phyloP scores from a whole-genome alignment of 83 land plant species.

The Picea engelmannii region DNA sequence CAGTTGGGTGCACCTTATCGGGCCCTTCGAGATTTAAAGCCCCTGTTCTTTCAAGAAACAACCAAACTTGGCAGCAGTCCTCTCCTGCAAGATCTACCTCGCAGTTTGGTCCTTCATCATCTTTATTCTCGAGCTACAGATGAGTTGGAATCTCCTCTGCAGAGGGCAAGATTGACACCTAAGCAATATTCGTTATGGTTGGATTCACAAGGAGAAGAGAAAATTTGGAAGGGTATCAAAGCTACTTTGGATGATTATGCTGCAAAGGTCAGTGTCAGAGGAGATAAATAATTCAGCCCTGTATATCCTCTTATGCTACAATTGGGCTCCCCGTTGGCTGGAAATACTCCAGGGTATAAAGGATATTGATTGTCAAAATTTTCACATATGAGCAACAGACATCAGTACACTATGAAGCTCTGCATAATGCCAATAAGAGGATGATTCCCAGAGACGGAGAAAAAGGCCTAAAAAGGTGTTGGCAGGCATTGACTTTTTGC shows the following conservation, averaged over 20 bases:
- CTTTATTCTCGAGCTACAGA: constrained; percentile 89
- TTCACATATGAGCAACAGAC: too few species aligned
- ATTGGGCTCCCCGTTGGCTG: constrained; percentile 61
- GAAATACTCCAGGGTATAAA: constrained; percentile 18
- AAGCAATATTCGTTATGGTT: constrained; percentile 91
- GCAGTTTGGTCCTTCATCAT: constrained; percentile 86
- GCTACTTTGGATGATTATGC: constrained; percentile 96
- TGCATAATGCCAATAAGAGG: too few species aligned
- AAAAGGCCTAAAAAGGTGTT: too few species aligned
- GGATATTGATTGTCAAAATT: constrained; percentile 11
- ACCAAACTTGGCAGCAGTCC: constrained; percentile 78
- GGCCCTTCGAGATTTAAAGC: constrained; percentile 87
- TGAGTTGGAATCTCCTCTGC: constrained; percentile 89
- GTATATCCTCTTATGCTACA: constrained; percentile 88
- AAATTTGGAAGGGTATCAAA: constrained; percentile 95
- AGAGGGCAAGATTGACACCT: constrained; percentile 73
- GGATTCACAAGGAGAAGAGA: constrained; percentile 93
- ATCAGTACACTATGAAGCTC: too few species aligned
- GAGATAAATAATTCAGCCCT: constrained; percentile 91
- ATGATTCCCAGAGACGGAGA: too few species aligned
- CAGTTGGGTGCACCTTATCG: constrained; percentile 96
- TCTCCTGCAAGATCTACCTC: constrained; percentile 83
- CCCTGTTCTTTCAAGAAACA: constrained; percentile 89
- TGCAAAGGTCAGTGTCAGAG: constrained; percentile 68
- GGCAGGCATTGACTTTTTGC: too few species aligned